A percentile compares a stretch with the other conserved stretches of the same genome.
These are phyloP conservation scores for Tetrapisispora arboricola DNA, from an alignment of 805 yeast genomes.

Conservation along the genomic window DNA sequence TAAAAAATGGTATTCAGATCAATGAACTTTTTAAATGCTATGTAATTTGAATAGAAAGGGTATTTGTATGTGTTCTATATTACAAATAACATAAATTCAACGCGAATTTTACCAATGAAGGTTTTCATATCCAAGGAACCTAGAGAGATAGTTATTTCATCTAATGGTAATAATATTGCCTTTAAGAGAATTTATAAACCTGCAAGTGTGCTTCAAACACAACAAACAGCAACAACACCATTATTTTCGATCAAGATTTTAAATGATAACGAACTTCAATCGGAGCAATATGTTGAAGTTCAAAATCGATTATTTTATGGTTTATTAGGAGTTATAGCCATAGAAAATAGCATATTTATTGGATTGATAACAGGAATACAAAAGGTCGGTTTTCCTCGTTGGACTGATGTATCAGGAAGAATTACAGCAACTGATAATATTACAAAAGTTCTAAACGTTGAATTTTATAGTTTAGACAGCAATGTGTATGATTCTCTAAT, in stretches of 20 bases:
- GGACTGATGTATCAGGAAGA: conserved; percentile 15
- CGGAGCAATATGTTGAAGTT: conserved; percentile 33
- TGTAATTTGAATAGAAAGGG: too few species aligned
- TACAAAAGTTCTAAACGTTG: conserved; percentile 46
- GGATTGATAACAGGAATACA: conserved; percentile 48
- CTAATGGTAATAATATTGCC: conserved; percentile 48
- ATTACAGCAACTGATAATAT: conserved; percentile 39
- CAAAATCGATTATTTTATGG: conserved; percentile 36
- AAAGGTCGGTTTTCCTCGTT: conserved; percentile 48
- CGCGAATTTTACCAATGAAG: conserved; percentile 49
- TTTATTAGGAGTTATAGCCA: conserved; percentile 48
- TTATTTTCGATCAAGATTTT: conserved; percentile 35
- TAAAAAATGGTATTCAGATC: too few species aligned
- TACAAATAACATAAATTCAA: too few species aligned
- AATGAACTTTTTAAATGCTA: too few species aligned
- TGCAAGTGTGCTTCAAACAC: conserved; percentile 12
- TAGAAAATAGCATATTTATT: conserved; percentile 45
- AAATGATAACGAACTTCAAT: conserved; percentile 31
- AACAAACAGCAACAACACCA: conserved; percentile 19
- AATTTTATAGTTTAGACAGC: conserved; percentile 53
- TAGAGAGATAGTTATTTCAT: conserved; percentile 57
- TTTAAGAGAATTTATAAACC: conserved; percentile 34
- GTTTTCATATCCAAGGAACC: conserved; percentile 55
- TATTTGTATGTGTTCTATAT: too few species aligned
- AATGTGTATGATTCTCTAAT: conserved; percentile 39